These are phyloP conservation scores for Tuber magnatum DNA, from an alignment of 495 filamentous ascomycete genomes.

Conservation along the genomic window DNA sequence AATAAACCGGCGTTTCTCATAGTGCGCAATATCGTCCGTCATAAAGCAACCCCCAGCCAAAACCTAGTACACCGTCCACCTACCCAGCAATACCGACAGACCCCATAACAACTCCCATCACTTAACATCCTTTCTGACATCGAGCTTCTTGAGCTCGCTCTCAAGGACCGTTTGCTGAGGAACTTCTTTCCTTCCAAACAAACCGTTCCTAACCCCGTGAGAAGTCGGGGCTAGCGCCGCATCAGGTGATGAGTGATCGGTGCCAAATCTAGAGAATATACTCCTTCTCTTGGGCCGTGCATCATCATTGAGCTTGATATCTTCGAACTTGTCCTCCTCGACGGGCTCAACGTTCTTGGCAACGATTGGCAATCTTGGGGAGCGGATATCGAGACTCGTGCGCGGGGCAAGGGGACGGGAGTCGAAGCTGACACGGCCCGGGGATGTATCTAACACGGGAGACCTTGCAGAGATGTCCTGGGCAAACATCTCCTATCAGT, in stretches of 20 bases:
- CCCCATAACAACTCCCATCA: background rate
- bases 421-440: conserved; percentile 72
- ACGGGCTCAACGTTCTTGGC: conserved; percentile 27
- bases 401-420: conserved; percentile 46
- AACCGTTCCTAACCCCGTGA: conserved; percentile 9
- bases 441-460: conserved; percentile 55
- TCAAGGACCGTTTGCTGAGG: conserved; percentile 27
- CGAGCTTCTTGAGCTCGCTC: conserved; percentile 38
- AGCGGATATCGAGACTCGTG: conserved; percentile 33
- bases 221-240: background rate
- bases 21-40: background rate
- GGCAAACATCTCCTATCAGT: conserved; percentile 9
- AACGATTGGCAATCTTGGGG: conserved; percentile 28
- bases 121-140: conserved; percentile 14
- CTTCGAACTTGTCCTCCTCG: conserved; percentile 77
- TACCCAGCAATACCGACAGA: background rate
- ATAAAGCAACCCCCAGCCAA: background rate
- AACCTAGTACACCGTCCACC: background rate
- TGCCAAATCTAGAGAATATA: conserved; percentile 79
- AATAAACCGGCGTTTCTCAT: background rate
- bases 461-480: conserved; percentile 92
- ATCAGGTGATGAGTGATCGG: conserved; percentile 29
- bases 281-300: conserved; percentile 62
- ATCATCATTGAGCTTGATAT: conserved; percentile 79
- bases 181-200: conserved; percentile 34